A percentile compares a stretch with the other conserved stretches of the same genome.
phyloP scores from a whole-genome alignment of 2,329 filamentous ascomycete species.

The Beauveria medogensis region DNA sequence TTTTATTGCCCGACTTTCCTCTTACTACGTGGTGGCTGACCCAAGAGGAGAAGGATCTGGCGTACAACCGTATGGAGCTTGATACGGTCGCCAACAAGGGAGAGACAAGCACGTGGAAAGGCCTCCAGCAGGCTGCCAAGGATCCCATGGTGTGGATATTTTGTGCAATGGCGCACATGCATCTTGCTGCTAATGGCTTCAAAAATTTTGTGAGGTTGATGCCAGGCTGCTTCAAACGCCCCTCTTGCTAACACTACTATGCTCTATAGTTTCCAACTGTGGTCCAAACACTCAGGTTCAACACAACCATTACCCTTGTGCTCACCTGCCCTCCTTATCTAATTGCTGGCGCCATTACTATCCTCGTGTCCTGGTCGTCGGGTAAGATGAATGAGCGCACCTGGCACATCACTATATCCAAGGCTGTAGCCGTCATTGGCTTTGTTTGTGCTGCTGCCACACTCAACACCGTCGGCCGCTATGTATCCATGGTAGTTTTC shows the following conservation, averaged over 20 bases:
- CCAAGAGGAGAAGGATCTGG: slow-evolving; percentile 33
- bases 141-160: slow-evolving; percentile 39
- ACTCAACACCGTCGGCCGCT: slow-evolving; percentile 20
- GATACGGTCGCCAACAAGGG: slow-evolving; percentile 20
- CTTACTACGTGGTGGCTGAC: slow-evolving; percentile 34
- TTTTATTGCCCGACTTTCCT: slow-evolving; percentile 23
- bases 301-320: slow-evolving; percentile 37
- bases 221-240: not conserved
- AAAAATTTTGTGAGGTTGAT: slow-evolving; percentile 27
- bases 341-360: slow-evolving; percentile 21
- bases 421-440: slow-evolving; percentile 30
- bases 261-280: slow-evolving; percentile 27
- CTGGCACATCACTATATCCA: slow-evolving; percentile 34
- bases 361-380: slow-evolving; percentile 22
- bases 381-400: slow-evolving; percentile 35
- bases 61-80: slow-evolving; percentile 24
- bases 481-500: slow-evolving; percentile 24
- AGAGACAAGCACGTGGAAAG: slow-evolving; percentile 17
- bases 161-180: slow-evolving; percentile 41
- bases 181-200: slow-evolving; percentile 38
- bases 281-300: slow-evolving; percentile 39
- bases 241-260: not conserved
- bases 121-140: slow-evolving; percentile 27
- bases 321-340: slow-evolving; percentile 33
- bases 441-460: slow-evolving; percentile 24